A percentile compares a stretch with the other conserved stretches of the same genome.
phyloP scores from a whole-genome alignment of 2,329 filamentous ascomycete species.

The Dothideomycetes sp. region DNA sequence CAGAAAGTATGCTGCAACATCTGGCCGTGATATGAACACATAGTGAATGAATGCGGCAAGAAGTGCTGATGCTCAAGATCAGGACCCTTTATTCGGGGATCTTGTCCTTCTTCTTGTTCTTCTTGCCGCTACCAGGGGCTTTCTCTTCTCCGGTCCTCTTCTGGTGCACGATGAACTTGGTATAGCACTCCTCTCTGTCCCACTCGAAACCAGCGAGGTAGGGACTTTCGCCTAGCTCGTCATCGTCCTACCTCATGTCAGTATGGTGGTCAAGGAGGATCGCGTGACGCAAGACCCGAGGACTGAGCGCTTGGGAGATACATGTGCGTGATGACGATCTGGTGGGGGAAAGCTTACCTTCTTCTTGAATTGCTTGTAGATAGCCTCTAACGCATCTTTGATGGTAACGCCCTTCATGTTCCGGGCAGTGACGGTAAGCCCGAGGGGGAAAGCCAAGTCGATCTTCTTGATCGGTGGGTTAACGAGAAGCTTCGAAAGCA shows the following conservation, averaged over 20 bases:
- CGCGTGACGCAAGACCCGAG: too few species aligned
- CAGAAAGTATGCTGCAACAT: too few species aligned
- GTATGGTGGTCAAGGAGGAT: not conserved
- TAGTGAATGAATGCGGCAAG: not conserved
- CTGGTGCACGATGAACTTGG: constrained; percentile 75
- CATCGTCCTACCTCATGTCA: constrained; percentile 55
- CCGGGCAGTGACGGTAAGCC: constrained; percentile 75
- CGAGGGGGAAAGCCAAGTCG: constrained; percentile 82
- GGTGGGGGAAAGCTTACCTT: constrained; percentile 50
- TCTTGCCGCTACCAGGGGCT: constrained; percentile 46
- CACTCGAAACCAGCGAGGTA: constrained; percentile 93
- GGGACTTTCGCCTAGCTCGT: constrained; percentile 69
- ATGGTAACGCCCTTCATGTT: constrained; percentile 93
- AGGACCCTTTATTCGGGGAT: constrained; percentile 15
- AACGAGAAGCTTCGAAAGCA: constrained; percentile 71
- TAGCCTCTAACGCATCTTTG: constrained; percentile 91
- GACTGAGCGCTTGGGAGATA: too few species aligned
- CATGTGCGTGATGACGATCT: too few species aligned
- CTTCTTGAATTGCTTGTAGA: constrained; percentile 95
- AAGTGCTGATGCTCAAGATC: too few species aligned
- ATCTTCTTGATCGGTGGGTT: constrained; percentile 85
- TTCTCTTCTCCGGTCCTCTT: constrained; percentile 54
- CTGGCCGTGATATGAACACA: too few species aligned
- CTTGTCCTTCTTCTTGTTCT: constrained; percentile 32
- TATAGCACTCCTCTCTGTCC: constrained; percentile 89